Conservation (phyloP, 2,329 filamentous ascomycete species). For the Fusarium kyushuense region DNA sequence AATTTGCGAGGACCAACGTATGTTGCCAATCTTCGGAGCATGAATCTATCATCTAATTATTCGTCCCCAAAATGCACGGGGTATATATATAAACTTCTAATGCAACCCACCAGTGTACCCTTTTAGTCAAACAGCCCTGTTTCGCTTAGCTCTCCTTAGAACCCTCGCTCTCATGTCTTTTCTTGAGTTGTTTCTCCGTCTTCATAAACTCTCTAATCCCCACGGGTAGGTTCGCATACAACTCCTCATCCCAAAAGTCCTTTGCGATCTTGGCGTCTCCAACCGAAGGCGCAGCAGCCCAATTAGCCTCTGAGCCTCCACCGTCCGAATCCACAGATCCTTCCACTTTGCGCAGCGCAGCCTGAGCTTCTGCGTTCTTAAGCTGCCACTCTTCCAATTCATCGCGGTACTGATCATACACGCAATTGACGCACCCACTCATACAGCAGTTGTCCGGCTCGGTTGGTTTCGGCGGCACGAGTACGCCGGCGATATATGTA, state of each 20-base stretch:
- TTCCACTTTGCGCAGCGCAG: constrained; percentile 57
- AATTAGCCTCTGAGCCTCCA: constrained; percentile 78
- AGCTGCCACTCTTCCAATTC: constrained; percentile 91
- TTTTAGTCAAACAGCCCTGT: not conserved
- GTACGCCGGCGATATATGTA: constrained; percentile 78
- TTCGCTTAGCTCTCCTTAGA: constrained; percentile 55
- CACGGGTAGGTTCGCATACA: constrained; percentile 86
- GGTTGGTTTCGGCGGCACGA: constrained; percentile 83
- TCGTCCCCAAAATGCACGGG: constrained; percentile 34
- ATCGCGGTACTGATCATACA: constrained; percentile 92
- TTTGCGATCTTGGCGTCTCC: constrained; percentile 58
- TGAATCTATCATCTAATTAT: constrained; percentile 38
- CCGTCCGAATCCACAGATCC: constrained; percentile 83
- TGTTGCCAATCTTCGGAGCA: too few species aligned
- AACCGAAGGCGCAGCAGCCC: constrained; percentile 56
- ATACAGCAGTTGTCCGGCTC: constrained; percentile 99
- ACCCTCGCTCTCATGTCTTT: constrained; percentile 74
- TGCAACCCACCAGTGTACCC: not conserved
- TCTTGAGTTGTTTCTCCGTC: constrained; percentile 89
- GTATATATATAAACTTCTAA: constrained; percentile 34
- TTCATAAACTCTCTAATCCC: constrained; percentile 98
- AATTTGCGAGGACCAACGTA: too few species aligned
- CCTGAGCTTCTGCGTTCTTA: constrained; percentile 72
- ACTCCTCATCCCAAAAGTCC: constrained; percentile 71
- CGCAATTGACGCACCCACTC: constrained; percentile 97